These are phyloP conservation scores for Raffaelea deltoideospora DNA, from an alignment of 2,329 filamentous ascomycete species.

Conservation along the genomic window DNA sequence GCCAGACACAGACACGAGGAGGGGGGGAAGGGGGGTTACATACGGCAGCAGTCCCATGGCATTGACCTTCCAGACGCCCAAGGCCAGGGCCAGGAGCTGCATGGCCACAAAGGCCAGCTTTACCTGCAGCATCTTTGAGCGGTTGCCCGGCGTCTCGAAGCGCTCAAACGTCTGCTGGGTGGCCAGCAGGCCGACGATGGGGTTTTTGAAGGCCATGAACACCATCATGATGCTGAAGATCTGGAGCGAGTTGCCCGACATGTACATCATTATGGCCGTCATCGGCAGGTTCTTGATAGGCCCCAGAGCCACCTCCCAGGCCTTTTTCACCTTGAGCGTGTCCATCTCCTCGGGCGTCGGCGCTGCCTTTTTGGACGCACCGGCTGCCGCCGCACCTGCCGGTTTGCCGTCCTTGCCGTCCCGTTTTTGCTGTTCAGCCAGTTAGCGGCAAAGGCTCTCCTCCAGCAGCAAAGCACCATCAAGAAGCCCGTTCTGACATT, in stretches of 20 bases:
- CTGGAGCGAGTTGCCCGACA: constrained; percentile 95
- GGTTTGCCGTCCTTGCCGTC: constrained; percentile 16
- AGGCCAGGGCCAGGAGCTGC: constrained; percentile 66
- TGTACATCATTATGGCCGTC: constrained; percentile 99
- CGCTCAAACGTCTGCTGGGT: constrained; percentile 82
- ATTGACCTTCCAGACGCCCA: constrained; percentile 95
- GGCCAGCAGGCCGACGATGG: constrained; percentile 66
- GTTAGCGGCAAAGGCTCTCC: too few species aligned
- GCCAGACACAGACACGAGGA: background rate
- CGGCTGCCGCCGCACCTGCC: constrained; percentile 24
- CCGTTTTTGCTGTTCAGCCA: constrained; percentile 19
- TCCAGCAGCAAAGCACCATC: too few species aligned
- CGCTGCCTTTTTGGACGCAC: constrained; percentile 37
- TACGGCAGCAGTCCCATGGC: constrained; percentile 88
- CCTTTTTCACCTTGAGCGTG: constrained; percentile 92
- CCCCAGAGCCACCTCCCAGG: constrained; percentile 90
- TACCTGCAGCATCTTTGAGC: constrained; percentile 57
- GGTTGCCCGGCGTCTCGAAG: constrained; percentile 73
- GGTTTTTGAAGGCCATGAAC: constrained; percentile 96
- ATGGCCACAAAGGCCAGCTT: constrained; percentile 80
- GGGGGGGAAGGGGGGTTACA: constrained; percentile 16
- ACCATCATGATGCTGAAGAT: constrained; percentile 99
- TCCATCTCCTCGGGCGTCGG: constrained; percentile 76
- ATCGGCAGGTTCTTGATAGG: constrained; percentile 91
- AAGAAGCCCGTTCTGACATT: too few species aligned